Base-by-base conservation (phyloP, 352 stramenopile genomes). In the Pythium insidiosum region DNA sequence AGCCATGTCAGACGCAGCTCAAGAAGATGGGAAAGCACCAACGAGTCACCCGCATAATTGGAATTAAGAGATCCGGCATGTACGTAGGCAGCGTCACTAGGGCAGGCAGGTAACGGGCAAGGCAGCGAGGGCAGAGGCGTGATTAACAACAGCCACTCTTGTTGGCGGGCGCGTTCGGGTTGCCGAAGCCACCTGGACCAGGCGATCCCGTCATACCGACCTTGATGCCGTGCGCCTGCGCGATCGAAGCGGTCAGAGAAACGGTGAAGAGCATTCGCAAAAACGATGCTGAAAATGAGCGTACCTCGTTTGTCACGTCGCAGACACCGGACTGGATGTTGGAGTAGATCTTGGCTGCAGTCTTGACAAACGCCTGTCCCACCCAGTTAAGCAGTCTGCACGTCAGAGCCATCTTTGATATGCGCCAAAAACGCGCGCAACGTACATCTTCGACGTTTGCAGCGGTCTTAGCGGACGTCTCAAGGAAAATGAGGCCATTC, bases 401-500 rank as follows among this genome's bases (percentile, higher is more conserved):
- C n/a, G n/a, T n/a, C n/a, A n/a, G n/a, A n/a, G n/a, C n/a, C n/a
- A n/a, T n/a, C n/a, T n/a, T n/a, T n/a, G n/a, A n/a, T n/a, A n/a
- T n/a, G n/a, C n/a, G n/a, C n/a, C n/a, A n/a, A n/a, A n/a, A n/a
- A n/a, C n/a, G n/a, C n/a, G n/a, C n/a, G n/a, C n/a, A n/a, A 74
- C 92, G 79, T 58, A 96, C 93, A 50, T 97, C 80, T 74, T 99
- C 96, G 5, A 99, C 97, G 64, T 99, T 99, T 36, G 90, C 91
- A 4, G 95, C 94, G 4, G 96, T 99, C 76, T 99, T 99, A 13
- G 97, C 97, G 38, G 88, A 98, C 4, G 97, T 99, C 71, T 99
- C 97, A 39, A 99, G 72, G 75, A 99, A 99, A 47, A 99, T 97
- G n/a, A 99, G 73, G 1, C 96, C 96, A 68, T 99, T 97, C 55